Conservation (phyloP, 2,329 filamentous ascomycete genomes). For the Fusarium sp. region DNA sequence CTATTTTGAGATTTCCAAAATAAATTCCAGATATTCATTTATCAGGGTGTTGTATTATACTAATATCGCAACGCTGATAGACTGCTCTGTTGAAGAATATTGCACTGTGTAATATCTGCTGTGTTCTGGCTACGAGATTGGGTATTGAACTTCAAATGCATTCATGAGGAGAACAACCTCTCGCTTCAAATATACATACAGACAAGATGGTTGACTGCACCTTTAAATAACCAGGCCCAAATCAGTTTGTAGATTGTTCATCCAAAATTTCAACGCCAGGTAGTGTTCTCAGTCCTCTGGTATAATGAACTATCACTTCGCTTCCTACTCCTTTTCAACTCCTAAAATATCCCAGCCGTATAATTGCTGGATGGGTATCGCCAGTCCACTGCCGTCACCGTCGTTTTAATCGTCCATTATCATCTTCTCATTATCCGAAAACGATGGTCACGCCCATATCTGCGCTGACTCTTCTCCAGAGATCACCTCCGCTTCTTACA, state of each 20-base stretch:
- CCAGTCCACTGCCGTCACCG: constrained; percentile 24
- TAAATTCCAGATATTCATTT: background rate
- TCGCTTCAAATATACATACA: constrained; percentile 3
- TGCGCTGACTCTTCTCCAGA: constrained; percentile 69
- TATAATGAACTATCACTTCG: constrained; percentile 25
- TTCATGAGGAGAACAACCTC: background rate
- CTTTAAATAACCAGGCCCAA: constrained; percentile 8
- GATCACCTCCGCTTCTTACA: constrained; percentile 51
- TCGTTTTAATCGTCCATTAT: constrained; percentile 17
- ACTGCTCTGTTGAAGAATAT: too few relatives aligned
- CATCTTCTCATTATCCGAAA: constrained; percentile 57
- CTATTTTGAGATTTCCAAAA: background rate
- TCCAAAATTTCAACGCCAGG: constrained; percentile 31
- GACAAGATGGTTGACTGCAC: background rate
- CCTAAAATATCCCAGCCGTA: constrained; percentile 37
- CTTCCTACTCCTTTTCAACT: constrained; percentile 40
- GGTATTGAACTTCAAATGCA: too few relatives aligned
- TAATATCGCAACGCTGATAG: too few relatives aligned
- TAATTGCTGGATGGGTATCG: constrained; percentile 44
- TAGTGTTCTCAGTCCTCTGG: constrained; percentile 18
- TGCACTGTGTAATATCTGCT: too few relatives aligned
- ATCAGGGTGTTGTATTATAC: too few relatives aligned
- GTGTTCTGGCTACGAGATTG: too few relatives aligned
- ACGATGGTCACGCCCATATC: constrained; percentile 71
- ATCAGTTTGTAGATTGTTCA: constrained; percentile 17